phyloP scores from a whole-genome alignment of 2,329 filamentous ascomycete species.

The Chaetomium strumarium region DNA sequence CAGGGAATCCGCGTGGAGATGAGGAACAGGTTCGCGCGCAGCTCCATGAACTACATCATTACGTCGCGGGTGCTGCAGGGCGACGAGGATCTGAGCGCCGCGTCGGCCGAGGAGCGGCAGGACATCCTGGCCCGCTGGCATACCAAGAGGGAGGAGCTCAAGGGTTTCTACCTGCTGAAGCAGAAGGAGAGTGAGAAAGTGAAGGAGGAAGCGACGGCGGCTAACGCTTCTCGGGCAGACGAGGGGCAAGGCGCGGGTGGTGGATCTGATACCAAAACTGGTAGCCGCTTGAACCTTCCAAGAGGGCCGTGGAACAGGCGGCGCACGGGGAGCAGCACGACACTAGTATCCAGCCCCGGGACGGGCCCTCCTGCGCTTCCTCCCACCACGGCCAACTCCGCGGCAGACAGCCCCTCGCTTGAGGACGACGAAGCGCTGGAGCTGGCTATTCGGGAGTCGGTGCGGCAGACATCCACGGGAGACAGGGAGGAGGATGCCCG shows the following conservation, averaged over 20 bases:
- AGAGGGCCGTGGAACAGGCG: constrained; percentile 36
- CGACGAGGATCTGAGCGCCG: constrained; percentile 54
- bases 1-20: constrained; percentile 77
- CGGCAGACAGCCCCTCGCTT: constrained; percentile 8
- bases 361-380: constrained; percentile 5
- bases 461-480: constrained; percentile 64
- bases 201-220: constrained; percentile 26
- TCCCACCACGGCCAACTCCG: constrained; percentile 2
- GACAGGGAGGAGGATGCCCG: constrained; percentile 62
- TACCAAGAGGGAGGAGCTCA: constrained; percentile 53
- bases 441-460: constrained; percentile 62
- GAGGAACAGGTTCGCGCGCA: constrained; percentile 62
- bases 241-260: background rate
- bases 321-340: constrained; percentile 24
- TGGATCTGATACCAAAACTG: background rate
- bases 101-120: constrained; percentile 52
- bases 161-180: constrained; percentile 51
- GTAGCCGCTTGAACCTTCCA: constrained; percentile 5
- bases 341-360: background rate
- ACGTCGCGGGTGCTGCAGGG: constrained; percentile 72
- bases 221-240: background rate
- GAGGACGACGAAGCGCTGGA: constrained; percentile 58
- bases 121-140: constrained; percentile 63
- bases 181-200: constrained; percentile 36
- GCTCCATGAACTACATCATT: constrained; percentile 72